Evolutionary conservation across 176 grass and related monocot species (phyloP).

Genomic region (Oryza meyeriana): DNA sequence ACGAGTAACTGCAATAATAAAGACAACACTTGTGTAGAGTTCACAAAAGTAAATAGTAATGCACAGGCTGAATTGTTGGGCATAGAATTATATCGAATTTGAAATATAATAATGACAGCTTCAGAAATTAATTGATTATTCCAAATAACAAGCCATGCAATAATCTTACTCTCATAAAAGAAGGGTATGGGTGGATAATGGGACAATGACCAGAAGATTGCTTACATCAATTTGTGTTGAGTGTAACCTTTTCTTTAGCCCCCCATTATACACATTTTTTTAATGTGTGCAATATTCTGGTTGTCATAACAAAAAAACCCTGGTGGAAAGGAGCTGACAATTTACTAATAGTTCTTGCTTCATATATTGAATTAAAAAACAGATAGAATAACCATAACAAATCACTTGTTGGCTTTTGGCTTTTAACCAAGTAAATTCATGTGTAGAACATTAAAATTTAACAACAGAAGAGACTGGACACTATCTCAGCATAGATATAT

Average conservation of each 20-base stretch:
- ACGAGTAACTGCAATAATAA: slow-evolving; percentile 60
- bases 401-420: background rate
- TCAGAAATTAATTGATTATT: slow-evolving; percentile 10
- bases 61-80: slow-evolving; percentile 16
- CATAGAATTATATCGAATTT: slow-evolving; percentile 25
- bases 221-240: background rate
- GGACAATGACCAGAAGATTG: background rate
- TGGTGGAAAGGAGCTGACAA: background rate
- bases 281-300: background rate
- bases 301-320: background rate
- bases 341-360: background rate
- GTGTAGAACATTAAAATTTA: background rate
- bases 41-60: background rate
- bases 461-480: background rate
- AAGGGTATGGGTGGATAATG: background rate
- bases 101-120: background rate
- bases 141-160: slow-evolving; percentile 11
- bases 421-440: slow-evolving; percentile 12
- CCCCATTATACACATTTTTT: background rate
- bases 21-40: background rate
- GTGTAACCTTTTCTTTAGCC: background rate
- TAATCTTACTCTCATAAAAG: background rate
- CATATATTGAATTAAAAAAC: slow-evolving; percentile 14
- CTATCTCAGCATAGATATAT: slow-evolving; percentile 41
- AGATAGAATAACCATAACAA: slow-evolving; percentile 1